phyloP scores from a whole-genome alignment of 2,329 filamentous ascomycete species.

The Colletotrichum cereale region DNA sequence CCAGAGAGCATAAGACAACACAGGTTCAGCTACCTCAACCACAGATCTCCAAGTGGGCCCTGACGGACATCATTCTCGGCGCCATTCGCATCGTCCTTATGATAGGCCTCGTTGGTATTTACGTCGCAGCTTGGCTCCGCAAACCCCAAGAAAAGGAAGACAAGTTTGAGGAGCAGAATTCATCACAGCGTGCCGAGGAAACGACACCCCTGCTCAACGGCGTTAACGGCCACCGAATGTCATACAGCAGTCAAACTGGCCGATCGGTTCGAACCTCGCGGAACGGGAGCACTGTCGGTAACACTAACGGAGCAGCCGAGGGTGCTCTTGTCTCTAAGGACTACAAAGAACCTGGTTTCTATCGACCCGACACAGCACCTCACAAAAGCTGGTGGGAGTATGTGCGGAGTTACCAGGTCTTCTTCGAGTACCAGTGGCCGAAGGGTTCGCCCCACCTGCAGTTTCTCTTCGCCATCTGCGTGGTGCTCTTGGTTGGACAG shows the following conservation, averaged over 20 bases:
- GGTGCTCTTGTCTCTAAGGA: constrained; percentile 61
- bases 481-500: constrained; percentile 82
- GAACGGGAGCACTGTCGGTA: constrained; percentile 45
- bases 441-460: constrained; percentile 81
- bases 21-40: neutral
- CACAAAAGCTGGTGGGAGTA: constrained; percentile 98
- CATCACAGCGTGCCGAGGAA: constrained; percentile 61
- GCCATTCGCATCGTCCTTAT: constrained; percentile 77
- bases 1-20: constrained; percentile 44
- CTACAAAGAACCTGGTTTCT: constrained; percentile 79
- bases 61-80: constrained; percentile 75
- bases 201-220: constrained; percentile 72
- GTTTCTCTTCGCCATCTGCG: constrained; percentile 84
- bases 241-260: constrained; percentile 52
- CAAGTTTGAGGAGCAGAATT: constrained; percentile 52
- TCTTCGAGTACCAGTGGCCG: constrained; percentile 98
- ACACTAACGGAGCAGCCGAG: constrained; percentile 55
- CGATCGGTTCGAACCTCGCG: constrained; percentile 38
- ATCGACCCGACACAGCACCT: constrained; percentile 86
- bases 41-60: constrained; percentile 63
- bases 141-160: constrained; percentile 56
- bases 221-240: constrained; percentile 58
- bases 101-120: constrained; percentile 66
- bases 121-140: constrained; percentile 56
- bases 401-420: constrained; percentile 88